Percentiles rank a stretch among this genome's conserved stretches.
Conservation (phyloP, 2,329 filamentous ascomycete genomes). For the Aspergillus ochraceus region DNA sequence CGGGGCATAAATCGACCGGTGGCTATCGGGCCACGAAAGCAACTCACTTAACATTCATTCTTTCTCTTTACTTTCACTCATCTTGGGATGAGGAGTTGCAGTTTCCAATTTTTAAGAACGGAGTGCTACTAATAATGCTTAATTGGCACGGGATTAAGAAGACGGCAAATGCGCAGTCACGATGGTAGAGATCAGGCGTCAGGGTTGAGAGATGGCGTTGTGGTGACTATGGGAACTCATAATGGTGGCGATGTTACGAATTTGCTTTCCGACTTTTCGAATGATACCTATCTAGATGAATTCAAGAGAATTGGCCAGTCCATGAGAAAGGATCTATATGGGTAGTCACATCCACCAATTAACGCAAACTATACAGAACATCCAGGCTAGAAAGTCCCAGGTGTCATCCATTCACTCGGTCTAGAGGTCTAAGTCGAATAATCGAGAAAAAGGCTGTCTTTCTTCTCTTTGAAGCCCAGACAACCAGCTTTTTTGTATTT, state of each 20-base stretch:
- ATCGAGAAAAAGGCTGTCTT: not conserved
- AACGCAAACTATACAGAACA: conserved; percentile 11
- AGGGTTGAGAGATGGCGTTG: not conserved
- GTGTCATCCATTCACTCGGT: not conserved
- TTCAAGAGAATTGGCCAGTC: not conserved
- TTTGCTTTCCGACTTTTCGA: conserved; percentile 1
- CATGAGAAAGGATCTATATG: not conserved
- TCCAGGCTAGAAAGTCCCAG: not conserved
- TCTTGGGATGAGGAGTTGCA: not conserved
- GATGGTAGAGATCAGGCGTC: not conserved
- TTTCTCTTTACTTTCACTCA: no score
- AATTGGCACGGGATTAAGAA: not conserved
- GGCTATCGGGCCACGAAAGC: not conserved
- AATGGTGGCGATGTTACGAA: not conserved
- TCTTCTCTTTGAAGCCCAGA: conserved; percentile 3
- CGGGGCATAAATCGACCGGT: not conserved
- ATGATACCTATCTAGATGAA: conserved; percentile 9
- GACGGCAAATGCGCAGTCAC: not conserved
- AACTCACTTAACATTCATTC: not conserved
- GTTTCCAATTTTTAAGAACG: not conserved
- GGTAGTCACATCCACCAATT: conserved; percentile 6
- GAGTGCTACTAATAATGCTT: not conserved
- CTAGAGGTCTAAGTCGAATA: not conserved
- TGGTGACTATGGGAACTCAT: not conserved
- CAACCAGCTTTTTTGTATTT: conserved; percentile 11